Evolutionary conservation across 371 early-diverging fungal species (phyloP), one percentile per base, ranked within the genome.

Genomic region (Blakeslea trispora): DNA sequence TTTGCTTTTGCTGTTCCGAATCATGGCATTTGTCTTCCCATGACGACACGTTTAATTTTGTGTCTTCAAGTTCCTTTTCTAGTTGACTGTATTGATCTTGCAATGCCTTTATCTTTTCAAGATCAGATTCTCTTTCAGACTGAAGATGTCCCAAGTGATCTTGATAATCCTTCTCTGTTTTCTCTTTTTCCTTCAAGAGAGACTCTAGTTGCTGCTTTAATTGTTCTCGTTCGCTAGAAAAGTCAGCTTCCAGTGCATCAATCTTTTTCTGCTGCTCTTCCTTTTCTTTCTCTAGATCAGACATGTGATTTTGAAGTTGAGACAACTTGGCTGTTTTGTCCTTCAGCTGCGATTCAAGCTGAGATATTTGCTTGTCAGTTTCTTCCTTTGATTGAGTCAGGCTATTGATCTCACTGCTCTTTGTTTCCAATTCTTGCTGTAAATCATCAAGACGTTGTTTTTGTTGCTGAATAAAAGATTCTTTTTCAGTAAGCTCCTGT

Each of bases 301-400:
- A 43, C 3, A 37, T 5, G 23, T 54, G 35, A 1, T 54, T 19
- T 21, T 42, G 44, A 11, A 53, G 32, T 7, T 53, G 31, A 5
- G 13, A 9, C 9, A 53, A 7, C 11, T 34, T 55, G 35, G 10
- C 10, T 1, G 45, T 28, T 28, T 40, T 13, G 22, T 59, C 46
- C 11, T 18, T 5, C 5, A 57, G 18, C 14, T 51, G 35, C 5
- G 39, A 44, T 21, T 55, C 22, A 6, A 61, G 45, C 3, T 55
- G 28, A 28, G 28, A 28, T 5, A 28, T 3, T 5, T 28, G 28
- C 7, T 5, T 28, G 7, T 28, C 28, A 7, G 28, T 7, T 28
- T 28, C 28, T 28, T 28, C 45, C 3, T 35, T 43, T 1, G 39
- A 14, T 41, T 57, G 46, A 13, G 37, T 37, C 8, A 18, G 51